Evolutionary conservation across 257 asterid genomes (phyloP), one percentile per base, ranked within the genome.

Genomic region (Penstemon barbatus): DNA sequence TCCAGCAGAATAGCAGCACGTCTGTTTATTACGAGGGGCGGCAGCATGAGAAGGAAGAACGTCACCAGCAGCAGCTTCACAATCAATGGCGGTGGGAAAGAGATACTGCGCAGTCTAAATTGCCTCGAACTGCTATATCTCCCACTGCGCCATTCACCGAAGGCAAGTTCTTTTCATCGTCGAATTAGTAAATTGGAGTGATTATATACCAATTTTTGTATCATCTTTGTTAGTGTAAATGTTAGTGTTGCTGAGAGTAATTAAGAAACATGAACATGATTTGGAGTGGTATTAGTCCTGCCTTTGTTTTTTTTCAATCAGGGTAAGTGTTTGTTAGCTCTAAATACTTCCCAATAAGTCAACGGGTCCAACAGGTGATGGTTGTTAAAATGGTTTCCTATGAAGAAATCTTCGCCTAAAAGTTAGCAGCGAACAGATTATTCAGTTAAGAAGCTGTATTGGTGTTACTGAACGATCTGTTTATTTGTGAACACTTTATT

Each of bases 31-130:
- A 65, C 66, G 78, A 75, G 65, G 83, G 74, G 63, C 80, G 45
- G 79, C 79, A 59, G 57, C 46, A 44, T 19, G 63, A 83, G 64
- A 78, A 82, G 71, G 95, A 81, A 25, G 84, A 73, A 46, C 82
- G 76, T 41, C 85, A 49, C 33, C 77, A 68, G 37, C 72, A 71
- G 39, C 76, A 75, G n/a, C 49, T 60, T 61, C 81, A 73, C 37
- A 79, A 78, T 80, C 87, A 87, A 65, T 82, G 89, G 91, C 84
- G 85, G 69, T 82, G 93, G 95, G 93, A 90, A 70, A 80, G 91
- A 77, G 91, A 90, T 44, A 82, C 78, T 4, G 46, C 75, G 18
- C 79, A 75, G 69, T 71, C 85, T 33, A 79, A 76, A 74, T 52
- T 86, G 77, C 82, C 81, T 7, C 80, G 77, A 64, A 83, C 80